These are phyloP conservation scores for Raphanus raphanistrum DNA, from an alignment of 345 rosid species.

Conservation along the genomic window DNA sequence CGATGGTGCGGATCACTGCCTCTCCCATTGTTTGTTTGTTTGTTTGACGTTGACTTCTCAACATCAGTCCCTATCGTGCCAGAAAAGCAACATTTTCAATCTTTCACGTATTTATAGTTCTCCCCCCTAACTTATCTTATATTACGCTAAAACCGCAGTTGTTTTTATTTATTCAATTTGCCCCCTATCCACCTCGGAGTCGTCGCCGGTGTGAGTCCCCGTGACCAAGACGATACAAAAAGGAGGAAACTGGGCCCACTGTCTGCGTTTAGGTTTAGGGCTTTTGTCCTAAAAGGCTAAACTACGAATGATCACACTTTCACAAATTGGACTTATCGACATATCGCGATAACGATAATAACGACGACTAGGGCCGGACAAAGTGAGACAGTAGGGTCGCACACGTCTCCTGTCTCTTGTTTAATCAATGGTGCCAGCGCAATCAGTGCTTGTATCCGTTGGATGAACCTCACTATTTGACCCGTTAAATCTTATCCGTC, in stretches of 20 bases:
- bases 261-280: constrained; percentile 26
- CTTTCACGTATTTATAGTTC: not conserved
- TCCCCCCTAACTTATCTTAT: not conserved
- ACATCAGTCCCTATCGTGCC: not conserved
- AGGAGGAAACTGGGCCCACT: constrained; percentile 7
- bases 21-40: constrained; percentile 49
- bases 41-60: not conserved
- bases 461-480: not conserved
- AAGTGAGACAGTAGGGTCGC: not conserved
- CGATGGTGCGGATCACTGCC: constrained; percentile 53
- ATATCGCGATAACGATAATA: constrained; percentile 17
- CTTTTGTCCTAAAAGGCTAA: constrained; percentile 17
- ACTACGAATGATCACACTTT: constrained; percentile 11
- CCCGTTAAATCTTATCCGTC: not conserved
- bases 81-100: not conserved
- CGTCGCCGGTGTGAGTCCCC: constrained; percentile 34
- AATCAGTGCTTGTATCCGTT: not conserved
- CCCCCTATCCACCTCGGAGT: constrained; percentile 17
- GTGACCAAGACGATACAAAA: constrained; percentile 1
- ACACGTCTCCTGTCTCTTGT: constrained; percentile 11
- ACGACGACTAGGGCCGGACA: constrained; percentile 11
- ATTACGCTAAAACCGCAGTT: not conserved
- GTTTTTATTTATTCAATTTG: not conserved
- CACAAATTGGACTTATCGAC: constrained; percentile 31
- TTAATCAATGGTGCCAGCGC: not conserved